Percentiles rank a stretch among this genome's conserved stretches.
These are phyloP conservation scores for Paradendryphiella salina DNA, from an alignment of 2,329 filamentous ascomycete genomes.

Conservation along the genomic window DNA sequence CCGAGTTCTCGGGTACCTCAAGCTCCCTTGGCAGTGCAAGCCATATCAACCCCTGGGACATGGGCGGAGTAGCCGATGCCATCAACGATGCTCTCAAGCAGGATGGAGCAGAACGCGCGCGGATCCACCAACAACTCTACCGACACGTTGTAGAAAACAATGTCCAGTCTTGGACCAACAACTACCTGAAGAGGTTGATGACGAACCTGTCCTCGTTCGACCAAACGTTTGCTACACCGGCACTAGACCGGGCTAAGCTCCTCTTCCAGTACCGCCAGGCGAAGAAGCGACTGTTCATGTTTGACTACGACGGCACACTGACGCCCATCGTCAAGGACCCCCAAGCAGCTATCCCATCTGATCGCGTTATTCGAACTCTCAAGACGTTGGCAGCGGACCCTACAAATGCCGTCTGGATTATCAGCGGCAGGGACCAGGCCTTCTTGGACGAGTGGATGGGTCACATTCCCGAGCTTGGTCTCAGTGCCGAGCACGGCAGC, in stretches of 20 bases:
- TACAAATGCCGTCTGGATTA: constrained; percentile 94
- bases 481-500: constrained; percentile 95
- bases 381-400: constrained; percentile 78
- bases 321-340: constrained; percentile 94
- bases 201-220: constrained; percentile 78
- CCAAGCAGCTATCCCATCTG: constrained; percentile 82
- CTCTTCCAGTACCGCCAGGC: constrained; percentile 74
- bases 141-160: constrained; percentile 83
- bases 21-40: constrained; percentile 83
- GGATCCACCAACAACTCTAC: constrained; percentile 76
- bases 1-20: constrained; percentile 94
- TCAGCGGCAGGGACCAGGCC: constrained; percentile 88
- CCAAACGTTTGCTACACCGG: constrained; percentile 75
- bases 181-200: constrained; percentile 76
- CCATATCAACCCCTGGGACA: constrained; percentile 96
- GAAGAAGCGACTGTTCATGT: constrained; percentile 88
- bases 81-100: constrained; percentile 83
- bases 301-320: constrained; percentile 96
- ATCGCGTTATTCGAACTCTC: constrained; percentile 77
- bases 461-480: constrained; percentile 85
- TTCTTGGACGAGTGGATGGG: constrained; percentile 91
- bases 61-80: constrained; percentile 78
- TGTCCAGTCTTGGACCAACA: constrained; percentile 81
- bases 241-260: constrained; percentile 74
- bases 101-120: constrained; percentile 65